Percentiles rank a stretch among this genome's conserved stretches.
These are phyloP conservation scores for Cordyceps javanica DNA, from an alignment of 2,329 filamentous ascomycete species.

Conservation along the genomic window DNA sequence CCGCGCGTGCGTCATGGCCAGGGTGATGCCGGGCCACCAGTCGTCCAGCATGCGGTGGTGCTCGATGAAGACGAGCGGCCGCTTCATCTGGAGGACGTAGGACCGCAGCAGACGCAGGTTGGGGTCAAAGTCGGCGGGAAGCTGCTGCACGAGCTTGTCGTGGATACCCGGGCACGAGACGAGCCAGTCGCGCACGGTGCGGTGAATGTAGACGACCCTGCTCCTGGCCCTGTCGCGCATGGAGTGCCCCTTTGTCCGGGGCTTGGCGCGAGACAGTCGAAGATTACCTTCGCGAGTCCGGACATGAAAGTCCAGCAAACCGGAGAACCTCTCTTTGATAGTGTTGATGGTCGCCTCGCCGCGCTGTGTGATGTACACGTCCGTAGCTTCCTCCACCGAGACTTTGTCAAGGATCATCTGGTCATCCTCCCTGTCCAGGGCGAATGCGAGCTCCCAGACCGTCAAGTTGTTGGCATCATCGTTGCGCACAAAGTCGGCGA, in stretches of 20 bases:
- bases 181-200: conserved; percentile 29
- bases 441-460: conserved; percentile 29
- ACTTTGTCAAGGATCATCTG: conserved; percentile 11
- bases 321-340: conserved; percentile 20
- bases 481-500: conserved; percentile 27
- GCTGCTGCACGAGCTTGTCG: conserved; percentile 12
- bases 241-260: not conserved
- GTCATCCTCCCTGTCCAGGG: conserved; percentile 19
- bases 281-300: conserved; percentile 15
- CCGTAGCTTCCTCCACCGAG: conserved; percentile 18
- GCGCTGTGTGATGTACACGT: conserved; percentile 16
- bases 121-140: conserved; percentile 21
- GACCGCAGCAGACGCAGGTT: conserved; percentile 28
- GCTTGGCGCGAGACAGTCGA: conserved; percentile 10
- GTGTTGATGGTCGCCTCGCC: conserved; percentile 15
- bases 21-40: conserved; percentile 32
- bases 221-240: not conserved
- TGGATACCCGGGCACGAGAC: conserved; percentile 20
- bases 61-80: conserved; percentile 27
- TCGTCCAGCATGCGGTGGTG: conserved; percentile 32
- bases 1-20: conserved; percentile 31
- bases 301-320: conserved; percentile 22
- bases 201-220: conserved; percentile 26
- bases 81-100: conserved; percentile 27
- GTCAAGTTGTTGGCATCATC: conserved; percentile 25